A percentile compares a stretch with the other conserved stretches of the same genome.
These are phyloP conservation scores for Pseudocercospora musae DNA, from an alignment of 2,329 filamentous ascomycete species.

Conservation along the genomic window DNA sequence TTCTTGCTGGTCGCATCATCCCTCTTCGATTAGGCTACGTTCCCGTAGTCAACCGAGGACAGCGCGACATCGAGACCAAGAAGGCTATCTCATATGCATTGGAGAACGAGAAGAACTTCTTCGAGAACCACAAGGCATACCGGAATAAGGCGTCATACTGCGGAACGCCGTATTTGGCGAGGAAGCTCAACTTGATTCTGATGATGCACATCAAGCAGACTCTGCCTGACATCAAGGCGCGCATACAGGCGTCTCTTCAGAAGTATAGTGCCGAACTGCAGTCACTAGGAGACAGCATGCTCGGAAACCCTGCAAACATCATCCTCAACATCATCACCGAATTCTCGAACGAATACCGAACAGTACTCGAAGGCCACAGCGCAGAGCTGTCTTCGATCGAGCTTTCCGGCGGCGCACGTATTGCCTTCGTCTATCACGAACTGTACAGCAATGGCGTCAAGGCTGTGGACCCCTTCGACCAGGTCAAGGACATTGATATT, in stretches of 20 bases:
- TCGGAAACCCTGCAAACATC: constrained; percentile 94
- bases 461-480: constrained; percentile 94
- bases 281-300: constrained; percentile 84
- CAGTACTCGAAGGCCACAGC: constrained; percentile 93
- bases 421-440: constrained; percentile 99
- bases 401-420: constrained; percentile 92
- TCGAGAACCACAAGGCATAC: constrained; percentile 98
- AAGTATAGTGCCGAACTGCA: constrained; percentile 84
- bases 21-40: constrained; percentile 92
- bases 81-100: constrained; percentile 87
- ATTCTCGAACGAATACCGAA: constrained; percentile 96
- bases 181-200: constrained; percentile 95
- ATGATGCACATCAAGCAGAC: constrained; percentile 99
- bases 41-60: constrained; percentile 94
- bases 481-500: constrained; percentile 96
- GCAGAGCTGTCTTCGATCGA: constrained; percentile 92
- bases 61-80: constrained; percentile 98
- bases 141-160: constrained; percentile 98
- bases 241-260: constrained; percentile 87
- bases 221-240: constrained; percentile 94
- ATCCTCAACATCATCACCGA: constrained; percentile 98
- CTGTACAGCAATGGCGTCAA: constrained; percentile 97
- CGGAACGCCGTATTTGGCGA: constrained; percentile 91
- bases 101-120: constrained; percentile 93
- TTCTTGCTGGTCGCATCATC: constrained; percentile 95